Conservation (phyloP, 2,329 filamentous ascomycete species). For the Zasmidium angulare region DNA sequence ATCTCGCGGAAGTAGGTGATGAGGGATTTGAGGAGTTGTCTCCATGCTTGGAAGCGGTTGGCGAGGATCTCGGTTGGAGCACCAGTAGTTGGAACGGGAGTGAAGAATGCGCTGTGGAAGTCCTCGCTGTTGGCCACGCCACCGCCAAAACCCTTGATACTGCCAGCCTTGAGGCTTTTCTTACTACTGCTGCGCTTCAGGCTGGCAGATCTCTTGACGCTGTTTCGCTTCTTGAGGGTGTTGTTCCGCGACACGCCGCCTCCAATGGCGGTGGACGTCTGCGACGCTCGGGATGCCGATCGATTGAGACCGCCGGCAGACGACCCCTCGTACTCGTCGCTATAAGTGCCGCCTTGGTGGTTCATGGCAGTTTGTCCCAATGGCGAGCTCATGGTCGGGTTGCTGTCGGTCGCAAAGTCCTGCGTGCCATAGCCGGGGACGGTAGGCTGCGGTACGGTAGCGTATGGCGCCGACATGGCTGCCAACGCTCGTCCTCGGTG, state of each 20-base stretch:
- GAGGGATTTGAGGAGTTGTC: slow-evolving; percentile 90
- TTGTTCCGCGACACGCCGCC: slow-evolving; percentile 59
- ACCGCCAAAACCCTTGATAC: slow-evolving; percentile 71
- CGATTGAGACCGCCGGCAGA: slow-evolving; percentile 59
- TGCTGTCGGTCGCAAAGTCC: slow-evolving; percentile 40
- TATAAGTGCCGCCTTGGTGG: slow-evolving; percentile 23
- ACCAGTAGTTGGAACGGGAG: slow-evolving; percentile 82
- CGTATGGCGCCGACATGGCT: slow-evolving; percentile 32
- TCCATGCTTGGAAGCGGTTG: slow-evolving; percentile 90
- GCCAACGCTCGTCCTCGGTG: not conserved
- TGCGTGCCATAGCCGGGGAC: slow-evolving; percentile 36
- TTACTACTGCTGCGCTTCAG: slow-evolving; percentile 78
- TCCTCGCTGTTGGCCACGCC: slow-evolving; percentile 60
- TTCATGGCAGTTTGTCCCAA: slow-evolving; percentile 39
- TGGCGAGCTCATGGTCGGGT: slow-evolving; percentile 37
- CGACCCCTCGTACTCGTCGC: slow-evolving; percentile 67
- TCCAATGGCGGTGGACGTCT: slow-evolving; percentile 47
- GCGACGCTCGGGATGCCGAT: slow-evolving; percentile 52
- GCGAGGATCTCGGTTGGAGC: slow-evolving; percentile 86
- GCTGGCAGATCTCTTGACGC: slow-evolving; percentile 70
- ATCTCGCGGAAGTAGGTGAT: slow-evolving; percentile 94
- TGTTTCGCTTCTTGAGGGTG: slow-evolving; percentile 86
- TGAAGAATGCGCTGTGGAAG: slow-evolving; percentile 80
- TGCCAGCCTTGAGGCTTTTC: slow-evolving; percentile 79
- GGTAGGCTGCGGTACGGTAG: slow-evolving; percentile 40